phyloP scores from a whole-genome alignment of 768 basidiomycete species.

The Rossbeevera mucosa region DNA sequence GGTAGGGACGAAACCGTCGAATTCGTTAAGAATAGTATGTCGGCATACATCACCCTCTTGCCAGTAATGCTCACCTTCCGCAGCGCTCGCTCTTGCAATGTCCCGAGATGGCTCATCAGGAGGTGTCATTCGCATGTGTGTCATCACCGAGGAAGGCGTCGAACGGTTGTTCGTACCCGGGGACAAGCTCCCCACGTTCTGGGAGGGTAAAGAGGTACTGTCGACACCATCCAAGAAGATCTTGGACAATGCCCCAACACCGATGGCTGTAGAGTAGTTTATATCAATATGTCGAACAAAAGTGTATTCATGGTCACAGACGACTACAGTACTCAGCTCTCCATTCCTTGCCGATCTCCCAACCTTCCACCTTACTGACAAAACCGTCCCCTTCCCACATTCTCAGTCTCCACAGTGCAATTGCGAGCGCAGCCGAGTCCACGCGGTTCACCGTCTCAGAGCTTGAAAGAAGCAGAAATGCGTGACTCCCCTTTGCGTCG shows the following conservation, averaged over 20 bases:
- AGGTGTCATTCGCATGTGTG: conserved; percentile 94
- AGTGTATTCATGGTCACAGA: conserved; percentile 1
- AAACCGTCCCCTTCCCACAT: conserved; percentile 62
- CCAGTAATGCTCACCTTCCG: conserved; percentile 4
- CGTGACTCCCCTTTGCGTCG: conserved; percentile 56
- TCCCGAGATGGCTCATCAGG: conserved; percentile 96
- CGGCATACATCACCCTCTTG: neutral
- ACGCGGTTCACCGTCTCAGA: conserved; percentile 44
- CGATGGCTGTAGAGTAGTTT: conserved; percentile 44
- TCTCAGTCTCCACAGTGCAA: conserved; percentile 74
- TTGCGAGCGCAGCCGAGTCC: conserved; percentile 60
- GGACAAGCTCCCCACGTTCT: conserved; percentile 82
- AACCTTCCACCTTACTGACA: conserved; percentile 20
- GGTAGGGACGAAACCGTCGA: conserved; percentile 82
- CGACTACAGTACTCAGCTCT: conserved; percentile 15
- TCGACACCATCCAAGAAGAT: conserved; percentile 29
- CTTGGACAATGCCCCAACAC: conserved; percentile 26
- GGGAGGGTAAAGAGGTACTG: conserved; percentile 79
- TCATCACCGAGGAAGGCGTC: conserved; percentile 89
- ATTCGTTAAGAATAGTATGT: conserved; percentile 94
- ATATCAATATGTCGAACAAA: conserved; percentile 6
- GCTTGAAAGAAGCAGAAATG: conserved; percentile 60
- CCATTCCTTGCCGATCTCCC: conserved; percentile 35
- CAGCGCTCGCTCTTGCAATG: conserved; percentile 94
- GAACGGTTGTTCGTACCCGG: conserved; percentile 93